phyloP scores from a whole-genome alignment of 2,329 filamentous ascomycete species.

The Fusarium sp. region DNA sequence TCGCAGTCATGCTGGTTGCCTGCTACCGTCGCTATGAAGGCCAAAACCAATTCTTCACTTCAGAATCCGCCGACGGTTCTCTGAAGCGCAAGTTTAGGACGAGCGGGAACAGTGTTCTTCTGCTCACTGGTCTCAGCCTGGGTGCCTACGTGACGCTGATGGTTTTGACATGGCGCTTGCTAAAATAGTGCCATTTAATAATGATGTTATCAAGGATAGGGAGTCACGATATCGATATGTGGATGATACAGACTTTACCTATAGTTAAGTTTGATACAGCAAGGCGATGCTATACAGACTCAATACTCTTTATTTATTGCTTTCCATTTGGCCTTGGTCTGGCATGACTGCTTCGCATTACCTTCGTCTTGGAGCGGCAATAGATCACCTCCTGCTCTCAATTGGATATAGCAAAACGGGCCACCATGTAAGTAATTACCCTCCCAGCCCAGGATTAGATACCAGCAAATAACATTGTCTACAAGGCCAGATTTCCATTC shows the following conservation, averaged over 20 bases:
- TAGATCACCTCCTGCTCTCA: no score
- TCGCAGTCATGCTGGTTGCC: constrained; percentile 83
- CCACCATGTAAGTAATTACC: no score
- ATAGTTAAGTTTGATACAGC: neutral
- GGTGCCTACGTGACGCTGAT: constrained; percentile 67
- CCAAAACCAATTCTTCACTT: constrained; percentile 89
- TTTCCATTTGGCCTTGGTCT: no score
- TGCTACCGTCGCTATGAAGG: constrained; percentile 90
- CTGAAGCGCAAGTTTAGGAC: constrained; percentile 68
- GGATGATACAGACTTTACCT: neutral
- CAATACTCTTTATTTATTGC: no score
- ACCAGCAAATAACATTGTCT: no score
- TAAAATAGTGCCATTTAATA: constrained; percentile 30
- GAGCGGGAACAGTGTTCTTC: constrained; percentile 69
- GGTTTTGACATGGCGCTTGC: constrained; percentile 63
- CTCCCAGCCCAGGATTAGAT: no score
- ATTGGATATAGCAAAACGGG: no score
- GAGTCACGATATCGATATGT: neutral
- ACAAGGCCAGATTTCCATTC: no score
- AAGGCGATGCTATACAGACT: neutral
- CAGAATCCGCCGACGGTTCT: constrained; percentile 48
- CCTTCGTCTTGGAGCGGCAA: no score
- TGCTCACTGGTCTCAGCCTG: constrained; percentile 67
- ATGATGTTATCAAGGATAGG: neutral
- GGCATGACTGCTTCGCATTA: no score